Evolutionary conservation across 306 rosid genomes (phyloP).

Genomic region (Sophora flavescens): DNA sequence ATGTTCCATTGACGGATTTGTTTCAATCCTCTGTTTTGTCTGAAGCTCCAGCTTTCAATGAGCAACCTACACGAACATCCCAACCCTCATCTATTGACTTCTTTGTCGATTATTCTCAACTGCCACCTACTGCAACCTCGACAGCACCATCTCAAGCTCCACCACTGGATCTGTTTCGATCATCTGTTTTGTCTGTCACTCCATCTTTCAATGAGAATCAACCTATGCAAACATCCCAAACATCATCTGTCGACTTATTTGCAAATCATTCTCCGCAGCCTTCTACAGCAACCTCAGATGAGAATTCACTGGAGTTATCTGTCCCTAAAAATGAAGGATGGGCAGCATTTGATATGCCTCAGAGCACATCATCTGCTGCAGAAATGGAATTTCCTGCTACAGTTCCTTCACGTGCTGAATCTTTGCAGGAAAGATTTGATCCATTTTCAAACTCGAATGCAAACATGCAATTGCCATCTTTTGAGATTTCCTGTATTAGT

Average conservation of each 20-base stretch:
- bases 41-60: slow-evolving; percentile 36
- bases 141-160: slow-evolving; percentile 46
- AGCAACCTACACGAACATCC: slow-evolving; percentile 44
- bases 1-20: slow-evolving; percentile 42
- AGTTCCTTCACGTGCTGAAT: slow-evolving; percentile 47
- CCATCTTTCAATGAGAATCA: slow-evolving; percentile 48
- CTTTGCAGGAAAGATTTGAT: slow-evolving; percentile 58
- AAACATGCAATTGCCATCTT: slow-evolving; percentile 63
- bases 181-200: slow-evolving; percentile 44
- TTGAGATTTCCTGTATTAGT: slow-evolving; percentile 46
- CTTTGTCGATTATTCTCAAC: slow-evolving; percentile 51
- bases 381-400: slow-evolving; percentile 46
- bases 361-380: slow-evolving; percentile 48
- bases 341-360: slow-evolving; percentile 85
- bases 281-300: slow-evolving; percentile 50
- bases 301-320: slow-evolving; percentile 49
- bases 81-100: slow-evolving; percentile 48
- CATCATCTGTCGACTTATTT: slow-evolving; percentile 58
- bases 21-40: slow-evolving; percentile 47
- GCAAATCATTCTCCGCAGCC: slow-evolving; percentile 50
- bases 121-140: slow-evolving; percentile 44
- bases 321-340: slow-evolving; percentile 75
- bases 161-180: slow-evolving; percentile 59
- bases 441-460: slow-evolving; percentile 57
- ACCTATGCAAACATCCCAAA: slow-evolving; percentile 49